Evolutionary conservation across 129 eudicot genomes (phyloP).

Genomic region (Pulicaria dysenterica): DNA sequence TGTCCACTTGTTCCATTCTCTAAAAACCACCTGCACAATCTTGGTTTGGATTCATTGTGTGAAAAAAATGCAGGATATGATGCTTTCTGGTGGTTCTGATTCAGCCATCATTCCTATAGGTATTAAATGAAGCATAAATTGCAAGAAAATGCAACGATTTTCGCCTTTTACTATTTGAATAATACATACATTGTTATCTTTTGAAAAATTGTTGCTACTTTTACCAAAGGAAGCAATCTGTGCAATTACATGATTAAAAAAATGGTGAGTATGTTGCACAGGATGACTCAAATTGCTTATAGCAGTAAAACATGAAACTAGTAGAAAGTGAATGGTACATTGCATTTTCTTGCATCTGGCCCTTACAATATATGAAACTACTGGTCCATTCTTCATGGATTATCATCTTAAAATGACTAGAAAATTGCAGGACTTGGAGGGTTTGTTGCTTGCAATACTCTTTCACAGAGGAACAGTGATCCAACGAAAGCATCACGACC

Average conservation of each 20-base stretch:
- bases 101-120: slow-evolving; percentile 54
- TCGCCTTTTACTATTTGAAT: neutral
- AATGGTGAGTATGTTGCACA: neutral
- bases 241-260: neutral
- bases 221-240: neutral
- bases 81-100: slow-evolving; percentile 58
- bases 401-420: neutral
- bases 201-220: neutral
- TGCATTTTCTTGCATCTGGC: neutral
- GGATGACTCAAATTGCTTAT: neutral
- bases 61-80: slow-evolving; percentile 44
- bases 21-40: slow-evolving; percentile 7
- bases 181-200: neutral
- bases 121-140: neutral
- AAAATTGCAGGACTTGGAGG: slow-evolving; percentile 44
- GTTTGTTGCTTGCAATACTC: slow-evolving; percentile 47
- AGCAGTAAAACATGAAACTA: neutral
- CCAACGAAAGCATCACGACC: slow-evolving; percentile 55
- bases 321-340: neutral
- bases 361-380: neutral
- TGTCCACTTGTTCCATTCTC: neutral
- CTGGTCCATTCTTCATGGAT: neutral
- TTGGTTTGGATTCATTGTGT: slow-evolving; percentile 15
- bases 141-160: neutral
- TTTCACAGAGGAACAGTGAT: slow-evolving; percentile 48